Evolutionary conservation across 176 grass and related monocot species (phyloP).

Genomic region (Phoenix roebelenii): DNA sequence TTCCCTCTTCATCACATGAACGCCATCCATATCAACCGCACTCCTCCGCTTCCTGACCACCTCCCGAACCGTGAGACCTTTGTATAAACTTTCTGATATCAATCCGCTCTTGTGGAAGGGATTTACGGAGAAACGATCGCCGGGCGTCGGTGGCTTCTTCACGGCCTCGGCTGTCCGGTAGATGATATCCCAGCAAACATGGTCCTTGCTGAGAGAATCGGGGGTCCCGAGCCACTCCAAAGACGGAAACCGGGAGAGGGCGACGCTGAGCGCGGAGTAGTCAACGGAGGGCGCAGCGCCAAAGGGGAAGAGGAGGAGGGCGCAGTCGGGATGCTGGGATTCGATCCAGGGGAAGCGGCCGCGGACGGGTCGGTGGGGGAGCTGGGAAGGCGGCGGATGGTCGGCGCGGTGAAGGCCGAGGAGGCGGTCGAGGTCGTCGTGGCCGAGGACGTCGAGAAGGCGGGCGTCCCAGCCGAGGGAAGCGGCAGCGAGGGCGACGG

Average conservation of each 20-base stretch:
- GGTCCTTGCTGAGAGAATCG: slow-evolving; percentile 67
- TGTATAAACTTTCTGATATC: slow-evolving; percentile 41
- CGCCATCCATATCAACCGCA: slow-evolving; percentile 70
- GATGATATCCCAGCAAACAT: slow-evolving; percentile 86
- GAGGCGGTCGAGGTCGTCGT: slow-evolving; percentile 51
- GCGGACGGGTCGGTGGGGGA: slow-evolving; percentile 20
- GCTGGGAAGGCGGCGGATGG: slow-evolving; percentile 12
- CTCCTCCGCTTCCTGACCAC: slow-evolving; percentile 51
- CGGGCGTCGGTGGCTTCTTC: slow-evolving; percentile 45
- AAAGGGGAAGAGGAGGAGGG: slow-evolving; percentile 52
- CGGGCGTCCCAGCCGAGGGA: slow-evolving; percentile 64
- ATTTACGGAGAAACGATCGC: slow-evolving; percentile 30
- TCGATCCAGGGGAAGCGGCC: slow-evolving; percentile 55
- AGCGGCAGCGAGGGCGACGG: slow-evolving; percentile 43
- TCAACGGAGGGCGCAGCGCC: slow-evolving; percentile 36
- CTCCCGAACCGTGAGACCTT: slow-evolving; percentile 46
- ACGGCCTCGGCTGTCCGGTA: slow-evolving; percentile 58
- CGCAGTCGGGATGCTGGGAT: slow-evolving; percentile 66
- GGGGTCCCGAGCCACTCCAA: slow-evolving; percentile 52
- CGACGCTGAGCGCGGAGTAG: slow-evolving; percentile 37
- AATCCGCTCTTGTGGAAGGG: slow-evolving; percentile 34
- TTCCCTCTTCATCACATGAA: slow-evolving; percentile 50
- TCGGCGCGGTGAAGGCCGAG: slow-evolving; percentile 37
- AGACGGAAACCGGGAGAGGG: slow-evolving; percentile 22
- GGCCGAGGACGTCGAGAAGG: slow-evolving; percentile 57